Evolutionary conservation across 1,284 basidiomycete genomes (phyloP).

Genomic region (Cystobasidium sp.): DNA sequence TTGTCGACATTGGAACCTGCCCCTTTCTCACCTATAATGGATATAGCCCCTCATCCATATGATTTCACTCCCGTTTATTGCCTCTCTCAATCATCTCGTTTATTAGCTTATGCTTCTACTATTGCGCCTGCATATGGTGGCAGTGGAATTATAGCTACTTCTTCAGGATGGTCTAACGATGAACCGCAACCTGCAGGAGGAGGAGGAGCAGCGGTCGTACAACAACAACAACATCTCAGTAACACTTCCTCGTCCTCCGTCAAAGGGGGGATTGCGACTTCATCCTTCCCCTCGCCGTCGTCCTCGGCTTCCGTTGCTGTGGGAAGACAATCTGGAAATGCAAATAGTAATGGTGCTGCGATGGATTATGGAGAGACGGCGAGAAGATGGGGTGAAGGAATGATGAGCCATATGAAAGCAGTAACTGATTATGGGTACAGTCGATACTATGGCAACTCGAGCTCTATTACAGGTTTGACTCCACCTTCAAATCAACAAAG

Average conservation of each 20-base stretch:
- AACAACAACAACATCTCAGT: no score
- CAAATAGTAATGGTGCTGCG: background rate
- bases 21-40: slow-evolving; percentile 28
- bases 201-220: no score
- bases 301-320: background rate
- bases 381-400: slow-evolving; percentile 46
- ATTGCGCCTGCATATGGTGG: background rate
- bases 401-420: slow-evolving; percentile 48
- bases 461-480: slow-evolving; percentile 13
- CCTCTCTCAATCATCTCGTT: slow-evolving; percentile 13
- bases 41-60: slow-evolving; percentile 28
- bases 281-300: background rate
- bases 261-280: no score
- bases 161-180: slow-evolving; percentile 24
- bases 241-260: no score
- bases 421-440: slow-evolving; percentile 45
- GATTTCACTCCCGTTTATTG: slow-evolving; percentile 24
- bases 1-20: slow-evolving; percentile 9
- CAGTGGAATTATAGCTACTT: slow-evolving; percentile 40
- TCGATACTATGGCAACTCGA: slow-evolving; percentile 31
- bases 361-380: slow-evolving; percentile 44
- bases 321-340: background rate
- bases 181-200: background rate
- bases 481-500: slow-evolving; percentile 11
- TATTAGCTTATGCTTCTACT: slow-evolving; percentile 32